phyloP scores from a whole-genome alignment of 2,329 filamentous ascomycete species.

The Fusarium equiseti region DNA sequence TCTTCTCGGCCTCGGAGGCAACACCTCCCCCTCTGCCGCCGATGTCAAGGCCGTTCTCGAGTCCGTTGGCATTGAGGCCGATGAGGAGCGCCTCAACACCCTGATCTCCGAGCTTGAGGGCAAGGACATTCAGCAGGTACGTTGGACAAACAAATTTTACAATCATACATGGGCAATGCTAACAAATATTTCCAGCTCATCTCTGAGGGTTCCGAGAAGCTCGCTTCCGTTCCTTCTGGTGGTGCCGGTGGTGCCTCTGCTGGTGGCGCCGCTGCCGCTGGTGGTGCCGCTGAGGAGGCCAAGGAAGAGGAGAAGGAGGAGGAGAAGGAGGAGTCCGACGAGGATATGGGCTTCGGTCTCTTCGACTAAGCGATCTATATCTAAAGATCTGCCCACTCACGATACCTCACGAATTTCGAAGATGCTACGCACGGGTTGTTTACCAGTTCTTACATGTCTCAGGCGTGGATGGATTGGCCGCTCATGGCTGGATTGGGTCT shows the following conservation, averaged over 20 bases:
- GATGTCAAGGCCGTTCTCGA: slow-evolving; percentile 92
- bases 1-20: slow-evolving; percentile 93
- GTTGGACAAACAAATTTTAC: slow-evolving; percentile 46
- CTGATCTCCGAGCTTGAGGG: slow-evolving; percentile 91
- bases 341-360: slow-evolving; percentile 82
- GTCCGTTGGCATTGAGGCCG: slow-evolving; percentile 95
- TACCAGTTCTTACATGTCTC: slow-evolving; percentile 49
- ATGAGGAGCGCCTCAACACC: slow-evolving; percentile 84
- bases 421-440: slow-evolving; percentile 51
- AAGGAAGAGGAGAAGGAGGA: slow-evolving; percentile 88
- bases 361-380: slow-evolving; percentile 71
- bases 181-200: slow-evolving; percentile 75
- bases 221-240: slow-evolving; percentile 96
- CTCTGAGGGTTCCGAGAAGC: slow-evolving; percentile 88
- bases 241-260: slow-evolving; percentile 80
- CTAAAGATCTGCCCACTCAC: slow-evolving; percentile 47
- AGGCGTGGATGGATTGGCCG: slow-evolving; percentile 50
- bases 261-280: slow-evolving; percentile 75
- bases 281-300: slow-evolving; percentile 74
- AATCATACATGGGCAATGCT: slow-evolving; percentile 18
- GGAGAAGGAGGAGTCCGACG: slow-evolving; percentile 70
- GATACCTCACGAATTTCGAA: slow-evolving; percentile 52
- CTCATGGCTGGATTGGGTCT: slow-evolving; percentile 50
- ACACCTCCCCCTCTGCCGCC: slow-evolving; percentile 84
- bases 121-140: slow-evolving; percentile 94